Percentiles rank a stretch among this genome's conserved stretches.
These are phyloP conservation scores for Aspergillus sojae DNA, from an alignment of 2,329 filamentous ascomycete species.

Conservation along the genomic window DNA sequence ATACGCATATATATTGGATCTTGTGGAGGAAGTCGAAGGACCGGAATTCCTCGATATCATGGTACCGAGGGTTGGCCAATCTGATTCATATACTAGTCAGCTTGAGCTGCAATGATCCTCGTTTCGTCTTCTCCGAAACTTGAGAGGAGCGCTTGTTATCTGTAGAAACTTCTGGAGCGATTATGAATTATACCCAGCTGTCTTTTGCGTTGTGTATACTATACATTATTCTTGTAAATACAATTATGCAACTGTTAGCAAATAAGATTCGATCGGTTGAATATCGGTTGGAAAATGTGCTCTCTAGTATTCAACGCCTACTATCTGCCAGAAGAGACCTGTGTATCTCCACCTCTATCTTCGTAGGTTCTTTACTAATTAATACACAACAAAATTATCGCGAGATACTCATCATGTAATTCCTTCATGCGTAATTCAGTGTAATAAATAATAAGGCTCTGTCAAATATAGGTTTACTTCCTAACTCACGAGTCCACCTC, in stretches of 20 bases:
- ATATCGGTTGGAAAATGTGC: background rate
- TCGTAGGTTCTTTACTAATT: background rate
- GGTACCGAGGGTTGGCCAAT: conserved; percentile 22
- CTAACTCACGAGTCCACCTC: conserved; percentile 57
- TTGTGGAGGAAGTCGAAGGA: conserved; percentile 49
- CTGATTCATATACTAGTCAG: background rate
- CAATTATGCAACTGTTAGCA: background rate
- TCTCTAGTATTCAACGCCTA: background rate
- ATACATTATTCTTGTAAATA: background rate
- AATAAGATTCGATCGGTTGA: background rate
- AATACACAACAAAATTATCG: background rate
- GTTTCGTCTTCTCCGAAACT: background rate
- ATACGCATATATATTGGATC: conserved; percentile 48
- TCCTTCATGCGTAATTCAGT: conserved; percentile 13
- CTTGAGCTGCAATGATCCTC: background rate
- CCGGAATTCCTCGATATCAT: conserved; percentile 40
- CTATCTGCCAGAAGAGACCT: background rate
- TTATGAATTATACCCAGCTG: background rate
- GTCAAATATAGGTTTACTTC: conserved; percentile 12
- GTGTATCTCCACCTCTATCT: background rate
- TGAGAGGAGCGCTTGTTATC: background rate
- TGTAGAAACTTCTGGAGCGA: background rate
- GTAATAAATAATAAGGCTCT: conserved; percentile 8
- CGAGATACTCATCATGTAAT: conserved; percentile 6
- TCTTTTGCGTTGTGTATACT: background rate